Base-by-base conservation (phyloP, 2,329 filamentous ascomycete genomes). In the Trichoderma afroharzianum region DNA sequence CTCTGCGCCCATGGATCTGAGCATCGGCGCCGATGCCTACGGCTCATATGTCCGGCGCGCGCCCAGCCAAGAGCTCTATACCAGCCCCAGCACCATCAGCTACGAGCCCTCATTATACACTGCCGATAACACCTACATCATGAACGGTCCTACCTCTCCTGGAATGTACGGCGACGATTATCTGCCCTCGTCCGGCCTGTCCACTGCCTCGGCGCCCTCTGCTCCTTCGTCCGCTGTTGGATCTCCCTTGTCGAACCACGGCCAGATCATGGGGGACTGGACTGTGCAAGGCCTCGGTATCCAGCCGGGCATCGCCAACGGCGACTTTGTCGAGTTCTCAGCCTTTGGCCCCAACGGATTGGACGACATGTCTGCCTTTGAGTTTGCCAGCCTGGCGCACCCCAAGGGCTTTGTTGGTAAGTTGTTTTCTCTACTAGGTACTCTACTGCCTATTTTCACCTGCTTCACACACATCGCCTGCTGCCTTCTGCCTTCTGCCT, bases 201-300 rank as follows among this genome's bases (percentile, higher is more conserved):
- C 86, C 73, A 89, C 86, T 72, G 85, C 85, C 28, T 91, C 88
- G 72, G 90, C 81, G 70, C 88, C 83, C 67, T 92, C 91, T 66
- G 88, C 88, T 4, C 84, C 90, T 7, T 92, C 90, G 1, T 92
- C 91, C 9, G 88, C 88, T 68, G 87, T 90, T 73, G 90, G 90
- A 71, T 93, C 91, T 26, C 91, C 91, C 30, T 88, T 89, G 76
- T 90, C 90, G 2, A 86, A 87, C 74, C 86, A 88, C 76, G 86
- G 86, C 70, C 87, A 88, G 75, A 81, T 87, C 76, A 85, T 88
- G 64, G 84, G 89, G 59, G 88, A 90, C 72, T 92, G 90, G 88
- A 80, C 85, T 74, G 80, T 84, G 24, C 77, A 79, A 66, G 86
- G 86, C 68, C 82, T 92, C 43, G 88, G 86, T 64, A 83, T 92